phyloP scores from a whole-genome alignment of 2,329 filamentous ascomycete genomes.

The Aspergillus latus region DNA sequence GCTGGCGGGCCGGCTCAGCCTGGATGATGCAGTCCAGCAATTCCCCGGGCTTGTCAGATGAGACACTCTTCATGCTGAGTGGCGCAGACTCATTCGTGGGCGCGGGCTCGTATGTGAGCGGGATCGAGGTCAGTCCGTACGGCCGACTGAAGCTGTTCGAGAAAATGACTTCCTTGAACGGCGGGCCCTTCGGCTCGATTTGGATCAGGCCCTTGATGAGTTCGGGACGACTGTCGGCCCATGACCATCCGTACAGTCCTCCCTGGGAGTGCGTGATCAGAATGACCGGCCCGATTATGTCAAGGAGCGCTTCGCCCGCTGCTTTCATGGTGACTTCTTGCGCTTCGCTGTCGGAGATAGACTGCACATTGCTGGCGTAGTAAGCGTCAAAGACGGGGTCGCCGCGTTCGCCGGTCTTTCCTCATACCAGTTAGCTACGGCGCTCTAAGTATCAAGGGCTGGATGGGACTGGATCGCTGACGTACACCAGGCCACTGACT shows the following conservation, averaged over 20 bases:
- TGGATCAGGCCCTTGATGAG: slow-evolving; percentile 52
- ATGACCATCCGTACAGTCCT: slow-evolving; percentile 46
- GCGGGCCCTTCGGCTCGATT: slow-evolving; percentile 56
- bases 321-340: slow-evolving; percentile 21
- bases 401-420: slow-evolving; percentile 28
- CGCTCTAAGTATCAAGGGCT: no score
- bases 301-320: slow-evolving; percentile 25
- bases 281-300: slow-evolving; percentile 24
- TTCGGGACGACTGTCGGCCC: slow-evolving; percentile 50
- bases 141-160: slow-evolving; percentile 13
- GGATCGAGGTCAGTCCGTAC: slow-evolving; percentile 25
- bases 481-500: slow-evolving; percentile 41
- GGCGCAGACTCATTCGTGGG: slow-evolving; percentile 15
- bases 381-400: slow-evolving; percentile 31
- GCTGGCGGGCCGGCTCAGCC: slow-evolving; percentile 39
- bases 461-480: neutral
- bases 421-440: neutral
- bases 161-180: slow-evolving; percentile 19
- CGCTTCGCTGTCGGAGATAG: slow-evolving; percentile 14
- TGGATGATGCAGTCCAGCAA: slow-evolving; percentile 40
- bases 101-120: slow-evolving; percentile 17
- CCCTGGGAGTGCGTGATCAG: slow-evolving; percentile 53
- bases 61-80: slow-evolving; percentile 16
- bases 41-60: slow-evolving; percentile 17
- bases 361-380: slow-evolving; percentile 24